A percentile compares a stretch with the other conserved stretches of the same genome.
These are phyloP conservation scores for Melastoma malabathricum DNA, from an alignment of 345 rosid genomes.

Conservation along the genomic window DNA sequence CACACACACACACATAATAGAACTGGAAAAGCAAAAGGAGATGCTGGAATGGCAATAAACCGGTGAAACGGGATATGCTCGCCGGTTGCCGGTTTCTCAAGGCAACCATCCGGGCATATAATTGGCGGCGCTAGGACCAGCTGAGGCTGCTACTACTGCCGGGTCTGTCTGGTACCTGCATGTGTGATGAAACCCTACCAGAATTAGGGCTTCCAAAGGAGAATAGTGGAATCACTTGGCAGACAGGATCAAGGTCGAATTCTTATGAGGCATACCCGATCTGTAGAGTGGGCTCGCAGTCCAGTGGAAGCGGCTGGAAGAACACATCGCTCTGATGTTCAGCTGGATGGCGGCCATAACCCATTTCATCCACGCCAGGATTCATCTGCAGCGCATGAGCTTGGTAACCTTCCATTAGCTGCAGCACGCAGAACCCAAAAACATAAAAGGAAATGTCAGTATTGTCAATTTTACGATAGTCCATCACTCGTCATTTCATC, in stretches of 20 bases:
- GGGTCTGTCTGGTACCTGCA: constrained; percentile 59
- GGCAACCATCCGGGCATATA: constrained; percentile 93
- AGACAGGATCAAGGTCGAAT: no score
- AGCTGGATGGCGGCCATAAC: constrained; percentile 39
- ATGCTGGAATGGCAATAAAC: background rate
- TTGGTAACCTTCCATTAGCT: constrained; percentile 93
- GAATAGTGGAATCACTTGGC: no score
- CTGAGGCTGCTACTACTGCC: constrained; percentile 32
- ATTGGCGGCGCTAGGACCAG: constrained; percentile 68
- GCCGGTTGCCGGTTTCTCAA: constrained; percentile 10
- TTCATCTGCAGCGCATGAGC: constrained; percentile 48
- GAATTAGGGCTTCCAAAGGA: background rate
- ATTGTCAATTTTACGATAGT: background rate
- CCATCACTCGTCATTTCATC: background rate
- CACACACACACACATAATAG: no score
- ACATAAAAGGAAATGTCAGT: background rate
- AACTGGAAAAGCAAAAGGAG: background rate
- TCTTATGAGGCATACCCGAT: constrained; percentile 42
- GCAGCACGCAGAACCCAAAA: constrained; percentile 9
- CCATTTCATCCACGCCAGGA: constrained; percentile 49
- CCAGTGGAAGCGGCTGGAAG: constrained; percentile 69
- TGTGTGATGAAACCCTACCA: background rate
- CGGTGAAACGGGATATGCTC: background rate
- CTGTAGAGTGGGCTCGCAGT: constrained; percentile 80
- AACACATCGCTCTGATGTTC: constrained; percentile 42